phyloP scores from a whole-genome alignment of 371 early-diverging fungal genomes.

The Zancudomyces culisetae region DNA sequence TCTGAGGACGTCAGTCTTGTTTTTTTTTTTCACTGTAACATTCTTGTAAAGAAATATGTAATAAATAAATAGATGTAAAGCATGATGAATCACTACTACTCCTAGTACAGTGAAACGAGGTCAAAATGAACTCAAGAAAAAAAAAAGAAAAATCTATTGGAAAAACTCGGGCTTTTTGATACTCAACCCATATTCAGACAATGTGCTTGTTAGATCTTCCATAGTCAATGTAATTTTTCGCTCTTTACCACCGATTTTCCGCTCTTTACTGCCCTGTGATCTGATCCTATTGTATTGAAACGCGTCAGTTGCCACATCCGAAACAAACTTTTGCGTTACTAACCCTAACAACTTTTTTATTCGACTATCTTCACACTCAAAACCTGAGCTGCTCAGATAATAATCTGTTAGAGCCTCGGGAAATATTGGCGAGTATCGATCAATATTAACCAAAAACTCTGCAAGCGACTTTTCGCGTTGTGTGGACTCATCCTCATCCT shows the following conservation, averaged over 20 bases:
- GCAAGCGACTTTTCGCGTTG: constrained; percentile 53
- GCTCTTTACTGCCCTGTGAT: constrained; percentile 42
- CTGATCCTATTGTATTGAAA: constrained; percentile 81
- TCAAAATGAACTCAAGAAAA: too few relatives aligned
- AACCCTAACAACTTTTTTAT: constrained; percentile 76
- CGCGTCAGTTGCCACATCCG: constrained; percentile 87
- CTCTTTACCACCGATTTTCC: constrained; percentile 32
- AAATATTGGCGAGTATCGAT: constrained; percentile 75
- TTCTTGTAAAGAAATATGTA: too few relatives aligned
- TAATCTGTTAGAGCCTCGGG: constrained; percentile 96
- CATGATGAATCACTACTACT: too few relatives aligned
- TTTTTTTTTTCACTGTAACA: too few relatives aligned
- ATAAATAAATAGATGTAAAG: too few relatives aligned
- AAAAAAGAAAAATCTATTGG: too few relatives aligned
- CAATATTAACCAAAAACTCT: constrained; percentile 71
- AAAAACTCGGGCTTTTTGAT: constrained; percentile 87
- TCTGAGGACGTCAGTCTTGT: too few relatives aligned
- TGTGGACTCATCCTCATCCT: constrained; percentile 3
- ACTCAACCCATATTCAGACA: constrained; percentile 85
- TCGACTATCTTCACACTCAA: constrained; percentile 76
- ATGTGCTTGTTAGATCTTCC: constrained; percentile 80
- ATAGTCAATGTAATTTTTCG: constrained; percentile 70
- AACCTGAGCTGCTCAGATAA: constrained; percentile 81
- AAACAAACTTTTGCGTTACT: constrained; percentile 86
- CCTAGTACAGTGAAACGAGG: too few relatives aligned